A percentile compares a stretch with the other conserved stretches of the same genome.
Conservation (phyloP, 2,329 filamentous ascomycete genomes). For the Chaetomium globosum region DNA sequence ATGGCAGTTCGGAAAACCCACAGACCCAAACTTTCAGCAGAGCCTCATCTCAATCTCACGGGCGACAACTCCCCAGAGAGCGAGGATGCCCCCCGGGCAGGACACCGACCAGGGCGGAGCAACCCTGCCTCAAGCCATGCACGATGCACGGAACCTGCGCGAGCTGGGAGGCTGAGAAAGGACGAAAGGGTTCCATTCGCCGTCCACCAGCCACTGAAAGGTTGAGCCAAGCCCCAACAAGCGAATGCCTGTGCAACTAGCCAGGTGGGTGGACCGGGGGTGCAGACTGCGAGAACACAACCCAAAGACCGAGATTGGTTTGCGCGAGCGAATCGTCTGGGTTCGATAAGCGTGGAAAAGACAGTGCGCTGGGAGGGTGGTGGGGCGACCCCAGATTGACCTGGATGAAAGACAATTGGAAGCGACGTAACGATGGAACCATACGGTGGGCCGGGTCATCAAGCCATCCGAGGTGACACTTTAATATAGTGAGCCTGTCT, state of each 20-base stretch:
- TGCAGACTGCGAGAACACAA: not conserved
- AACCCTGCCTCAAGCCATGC: constrained; percentile 1
- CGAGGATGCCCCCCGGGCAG: not conserved
- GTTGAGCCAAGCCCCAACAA: constrained; percentile 8
- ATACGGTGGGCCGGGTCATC: constrained; percentile 24
- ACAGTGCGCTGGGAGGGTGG: not conserved
- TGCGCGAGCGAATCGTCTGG: not conserved
- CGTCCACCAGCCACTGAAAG: not conserved
- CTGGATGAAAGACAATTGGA: not conserved
- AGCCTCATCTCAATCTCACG: constrained; percentile 10
- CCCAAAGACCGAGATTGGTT: not conserved
- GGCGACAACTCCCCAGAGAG: not conserved
- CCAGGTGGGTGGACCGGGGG: not conserved
- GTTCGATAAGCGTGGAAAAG: constrained; percentile 8
- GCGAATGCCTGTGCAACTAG: not conserved
- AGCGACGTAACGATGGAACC: constrained; percentile 1
- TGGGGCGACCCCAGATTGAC: constrained; percentile 18
- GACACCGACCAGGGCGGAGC: constrained; percentile 8
- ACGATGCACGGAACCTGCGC: not conserved
- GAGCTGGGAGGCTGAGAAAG: constrained; percentile 8
- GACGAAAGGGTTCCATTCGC: not conserved
- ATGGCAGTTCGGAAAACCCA: not conserved
- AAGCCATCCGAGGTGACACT: constrained; percentile 4
- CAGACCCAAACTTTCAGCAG: constrained; percentile 2
- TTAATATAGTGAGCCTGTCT: not conserved